Conservation (phyloP, 306 rosid species). For the Dryas alaskensis region DNA sequence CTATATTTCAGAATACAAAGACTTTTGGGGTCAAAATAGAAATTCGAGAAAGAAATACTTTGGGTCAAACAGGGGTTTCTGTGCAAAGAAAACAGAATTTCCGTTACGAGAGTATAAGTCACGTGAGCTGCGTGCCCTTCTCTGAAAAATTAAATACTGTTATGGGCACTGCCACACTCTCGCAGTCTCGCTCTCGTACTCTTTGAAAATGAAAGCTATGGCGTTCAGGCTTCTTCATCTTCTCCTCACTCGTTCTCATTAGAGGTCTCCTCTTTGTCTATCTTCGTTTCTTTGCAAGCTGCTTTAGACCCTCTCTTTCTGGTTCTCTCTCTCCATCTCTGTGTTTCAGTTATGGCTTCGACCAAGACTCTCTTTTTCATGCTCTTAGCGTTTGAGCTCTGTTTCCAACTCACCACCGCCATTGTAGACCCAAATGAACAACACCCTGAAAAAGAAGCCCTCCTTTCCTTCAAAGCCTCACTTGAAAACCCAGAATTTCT, state of each 20-base stretch:
- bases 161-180: not conserved
- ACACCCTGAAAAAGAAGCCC: constrained; percentile 42
- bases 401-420: constrained; percentile 21
- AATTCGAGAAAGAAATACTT: not conserved
- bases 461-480: constrained; percentile 59
- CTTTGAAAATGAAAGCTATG: constrained; percentile 24
- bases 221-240: constrained; percentile 8
- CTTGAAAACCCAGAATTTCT: constrained; percentile 51
- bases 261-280: not conserved
- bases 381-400: constrained; percentile 24
- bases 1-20: not conserved
- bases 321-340: not conserved
- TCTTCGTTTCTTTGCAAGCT: not conserved
- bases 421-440: constrained; percentile 16
- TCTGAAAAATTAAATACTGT: constrained; percentile 44
- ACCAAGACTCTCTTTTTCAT: constrained; percentile 22
- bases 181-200: not conserved
- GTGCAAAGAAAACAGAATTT: constrained; percentile 20
- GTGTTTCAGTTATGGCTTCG: constrained; percentile 16
- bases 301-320: not conserved
- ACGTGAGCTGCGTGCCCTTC: constrained; percentile 67
- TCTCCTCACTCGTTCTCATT: not conserved
- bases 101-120: constrained; percentile 42
- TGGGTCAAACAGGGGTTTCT: not conserved
- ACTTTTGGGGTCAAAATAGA: not conserved